A percentile compares a stretch with the other conserved stretches of the same genome.
Conservation (phyloP, 805 yeast species). For the Teunomyces aglyptinius region DNA sequence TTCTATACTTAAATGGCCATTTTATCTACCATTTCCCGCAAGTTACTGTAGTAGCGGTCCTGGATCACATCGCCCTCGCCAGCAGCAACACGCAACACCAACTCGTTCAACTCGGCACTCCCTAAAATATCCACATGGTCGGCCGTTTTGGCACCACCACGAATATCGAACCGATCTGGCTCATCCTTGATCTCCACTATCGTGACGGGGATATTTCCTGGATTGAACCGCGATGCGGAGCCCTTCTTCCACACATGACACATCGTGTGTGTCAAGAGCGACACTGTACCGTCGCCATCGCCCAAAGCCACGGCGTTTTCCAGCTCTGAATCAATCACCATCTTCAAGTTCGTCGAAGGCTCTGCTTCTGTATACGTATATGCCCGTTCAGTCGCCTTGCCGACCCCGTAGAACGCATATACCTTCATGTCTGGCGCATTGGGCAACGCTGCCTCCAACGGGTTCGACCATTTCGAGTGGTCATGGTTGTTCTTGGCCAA, state of each 20-base stretch:
- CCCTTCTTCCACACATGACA: constrained; percentile 87
- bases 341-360: constrained; percentile 53
- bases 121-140: constrained; percentile 98
- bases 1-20: constrained; percentile 43
- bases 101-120: constrained; percentile 86
- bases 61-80: constrained; percentile 73
- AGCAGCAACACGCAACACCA: constrained; percentile 75
- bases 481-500: constrained; percentile 62
- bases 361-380: constrained; percentile 73
- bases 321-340: constrained; percentile 67
- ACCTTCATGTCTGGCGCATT: constrained; percentile 90
- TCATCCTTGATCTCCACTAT: constrained; percentile 90
- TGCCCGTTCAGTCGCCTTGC: constrained; percentile 93
- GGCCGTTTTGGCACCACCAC: constrained; percentile 97
- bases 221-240: constrained; percentile 65
- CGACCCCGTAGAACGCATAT: constrained; percentile 92
- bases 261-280: constrained; percentile 81
- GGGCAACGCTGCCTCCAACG: constrained; percentile 88
- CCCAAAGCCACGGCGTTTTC: constrained; percentile 70
- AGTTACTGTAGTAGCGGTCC: constrained; percentile 55
- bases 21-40: constrained; percentile 59
- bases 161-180: constrained; percentile 88
- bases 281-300: constrained; percentile 96
- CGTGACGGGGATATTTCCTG: constrained; percentile 69
- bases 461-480: constrained; percentile 88